Conservation (phyloP, 2,329 filamentous ascomycete genomes). For the Tympanopsis confertula region DNA sequence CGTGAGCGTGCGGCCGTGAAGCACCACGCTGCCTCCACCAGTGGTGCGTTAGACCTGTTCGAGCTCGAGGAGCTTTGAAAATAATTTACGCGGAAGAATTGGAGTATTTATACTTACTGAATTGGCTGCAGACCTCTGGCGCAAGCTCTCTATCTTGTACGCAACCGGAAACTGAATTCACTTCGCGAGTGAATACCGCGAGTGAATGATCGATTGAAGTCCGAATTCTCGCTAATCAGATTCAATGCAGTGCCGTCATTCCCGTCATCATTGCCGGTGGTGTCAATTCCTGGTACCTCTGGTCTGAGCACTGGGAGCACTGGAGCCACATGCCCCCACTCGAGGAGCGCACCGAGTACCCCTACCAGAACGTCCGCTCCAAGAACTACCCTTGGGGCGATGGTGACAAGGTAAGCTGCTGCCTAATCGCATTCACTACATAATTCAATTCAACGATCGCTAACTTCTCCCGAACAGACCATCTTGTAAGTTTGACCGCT, state of each 20-base stretch:
- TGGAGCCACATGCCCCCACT: slow-evolving; percentile 73
- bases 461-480: slow-evolving; percentile 34
- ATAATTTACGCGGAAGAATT: slow-evolving; percentile 5
- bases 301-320: slow-evolving; percentile 96
- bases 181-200: slow-evolving; percentile 4
- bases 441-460: slow-evolving; percentile 5
- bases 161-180: background rate
- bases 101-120: slow-evolving; percentile 5
- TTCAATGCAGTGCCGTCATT: slow-evolving; percentile 51
- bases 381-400: slow-evolving; percentile 95
- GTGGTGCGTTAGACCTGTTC: slow-evolving; percentile 46
- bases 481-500: slow-evolving; percentile 42
- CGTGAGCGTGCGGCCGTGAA: slow-evolving; percentile 82
- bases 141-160: slow-evolving; percentile 91
- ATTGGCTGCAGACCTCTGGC: slow-evolving; percentile 65
- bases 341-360: slow-evolving; percentile 85
- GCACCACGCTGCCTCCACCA: slow-evolving; percentile 75
- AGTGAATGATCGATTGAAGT: background rate
- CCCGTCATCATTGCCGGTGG: slow-evolving; percentile 61
- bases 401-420: slow-evolving; percentile 71
- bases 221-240: slow-evolving; percentile 8
- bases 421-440: slow-evolving; percentile 2
- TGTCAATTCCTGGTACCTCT: slow-evolving; percentile 81
- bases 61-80: background rate
- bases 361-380: slow-evolving; percentile 93